Evolutionary conservation across 2,329 filamentous ascomycete species (phyloP), one percentile per base, ranked within the genome.

Genomic region (Tothia fuscella): DNA sequence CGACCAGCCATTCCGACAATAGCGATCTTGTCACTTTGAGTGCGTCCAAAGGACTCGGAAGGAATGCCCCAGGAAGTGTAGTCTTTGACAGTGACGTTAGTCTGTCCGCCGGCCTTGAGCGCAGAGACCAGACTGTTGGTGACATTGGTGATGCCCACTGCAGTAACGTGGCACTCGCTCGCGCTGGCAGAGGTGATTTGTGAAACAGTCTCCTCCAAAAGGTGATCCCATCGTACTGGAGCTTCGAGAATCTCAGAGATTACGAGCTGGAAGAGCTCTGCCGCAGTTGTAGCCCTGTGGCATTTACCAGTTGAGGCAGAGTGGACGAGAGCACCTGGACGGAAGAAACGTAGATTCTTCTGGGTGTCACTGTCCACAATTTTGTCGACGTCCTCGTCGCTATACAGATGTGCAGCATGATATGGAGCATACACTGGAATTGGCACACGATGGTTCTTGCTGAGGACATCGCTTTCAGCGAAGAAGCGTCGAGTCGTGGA

Each of bases 1-100:
- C 82, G 73, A 38, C 82, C 82, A 34, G 82, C 74, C 74, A 86
- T 83, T 40, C 86, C 86, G 25, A 93, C 81, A 47, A 93, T 87
- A 44, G 86, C 86, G 47, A 93, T 74, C 59, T 87, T 88, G 56
- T 76, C 74, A 52, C 74, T 68, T 47, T 70, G 66, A 22, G 63
- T 70, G 45, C 65, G 66, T 38, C 62, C 68, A 10, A 52, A 49
- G 30, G 50, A 52, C 4, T 50, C 48, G 33, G 58, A 50, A 10
- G 50, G 47, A n/a, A 55, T 50, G 3, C 47, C 47, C 68, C 69
- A 72, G 2, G 59, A 51, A 13, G 58, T 59, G 48, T 70, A 62
- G 52, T 70, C 67, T 22, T 61, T 55, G 14, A 64, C 54, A 2
- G 58, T 52, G 29, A 67, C 56, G 13, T 61, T 55, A n/a, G 57